Evolutionary conservation across 2,329 filamentous ascomycete genomes (phyloP), one percentile per base, ranked within the genome.

Genomic region (Torrubiella hemipterigena): DNA sequence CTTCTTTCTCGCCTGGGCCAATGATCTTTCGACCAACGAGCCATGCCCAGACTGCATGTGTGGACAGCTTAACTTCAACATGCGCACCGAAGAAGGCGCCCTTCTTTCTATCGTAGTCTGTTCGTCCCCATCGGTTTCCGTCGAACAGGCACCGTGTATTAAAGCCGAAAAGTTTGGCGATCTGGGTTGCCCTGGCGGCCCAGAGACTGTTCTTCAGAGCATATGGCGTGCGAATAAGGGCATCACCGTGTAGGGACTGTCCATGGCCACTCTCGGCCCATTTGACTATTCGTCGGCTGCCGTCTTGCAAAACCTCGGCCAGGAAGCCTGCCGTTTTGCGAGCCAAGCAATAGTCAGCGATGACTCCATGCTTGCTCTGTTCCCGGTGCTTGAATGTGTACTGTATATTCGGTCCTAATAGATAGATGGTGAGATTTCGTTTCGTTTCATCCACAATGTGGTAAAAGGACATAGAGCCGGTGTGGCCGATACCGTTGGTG

Each of bases 41-140:
- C n/a, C n/a, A n/a, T n/a, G n/a, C n/a, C n/a, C 11, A 22, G n/a
- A 59, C 31, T 0, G 49, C 50, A 14, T 56, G 49, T 0, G 50
- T 44, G 0, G 56, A 51, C 0, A 62, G 46, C 33, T 61, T 61
- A 16, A 55, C 53, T 36, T 62, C 58, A 1, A 56, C 51, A 15
- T 62, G 58, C 1, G 51, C 49, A 2, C 50, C 52, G 3, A 43
- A 41, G 29, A 52, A 55, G 12, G 51, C 36, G 4, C 54, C 52
- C 10, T 30, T 34, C 17, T 33, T 33, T 13, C 31, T 21, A 3
- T 30, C 18, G 12, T 5, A 11, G 15, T 24, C 26, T 24, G n/a
- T n/a, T n/a, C n/a, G n/a, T n/a, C n/a, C n/a, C n/a, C n/a, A n/a
- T n/a, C n/a, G n/a, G n/a, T n/a, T n/a, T n/a, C n/a, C 14, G 22